Percentiles rank a stretch among this genome's conserved stretches.
These are phyloP conservation scores for Pulchroboletus neoregius DNA, from an alignment of 1,284 basidiomycete genomes.

Conservation along the genomic window DNA sequence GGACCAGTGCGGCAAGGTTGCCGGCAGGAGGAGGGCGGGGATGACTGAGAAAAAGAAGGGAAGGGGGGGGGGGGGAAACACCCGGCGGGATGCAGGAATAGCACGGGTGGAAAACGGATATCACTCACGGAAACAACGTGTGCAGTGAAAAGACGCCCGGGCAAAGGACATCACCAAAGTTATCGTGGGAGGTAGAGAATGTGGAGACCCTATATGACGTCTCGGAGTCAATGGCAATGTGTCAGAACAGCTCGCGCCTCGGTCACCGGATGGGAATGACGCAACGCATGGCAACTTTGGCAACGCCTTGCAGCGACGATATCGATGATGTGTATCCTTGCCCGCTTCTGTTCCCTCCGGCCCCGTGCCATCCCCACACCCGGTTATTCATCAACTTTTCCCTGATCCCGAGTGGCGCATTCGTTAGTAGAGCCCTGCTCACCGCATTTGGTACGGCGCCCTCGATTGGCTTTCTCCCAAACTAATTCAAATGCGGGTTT, in stretches of 20 bases:
- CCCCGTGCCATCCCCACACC: too few relatives aligned
- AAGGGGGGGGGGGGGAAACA: background rate
- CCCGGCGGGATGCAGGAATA: too few relatives aligned
- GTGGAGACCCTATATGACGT: constrained; percentile 15
- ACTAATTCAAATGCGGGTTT: constrained; percentile 15
- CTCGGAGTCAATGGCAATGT: constrained; percentile 23
- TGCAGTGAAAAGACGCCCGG: constrained; percentile 9
- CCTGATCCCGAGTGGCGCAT: constrained; percentile 12
- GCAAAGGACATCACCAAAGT: background rate
- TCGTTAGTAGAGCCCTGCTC: constrained; percentile 7
- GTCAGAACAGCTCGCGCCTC: constrained; percentile 13
- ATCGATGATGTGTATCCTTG: too few relatives aligned
- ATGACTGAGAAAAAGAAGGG: background rate
- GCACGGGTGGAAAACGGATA: too few relatives aligned
- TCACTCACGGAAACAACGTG: constrained; percentile 27
- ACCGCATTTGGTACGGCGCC: constrained; percentile 17
- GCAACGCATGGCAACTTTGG: constrained; percentile 1
- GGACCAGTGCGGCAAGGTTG: background rate
- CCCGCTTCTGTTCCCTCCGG: too few relatives aligned
- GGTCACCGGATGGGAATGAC: constrained; percentile 10
- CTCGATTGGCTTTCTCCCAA: background rate
- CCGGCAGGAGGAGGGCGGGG: background rate
- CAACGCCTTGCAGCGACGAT: background rate
- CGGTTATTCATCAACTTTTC: background rate
- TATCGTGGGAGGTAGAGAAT: constrained; percentile 23